Conservation (phyloP, 306 rosid genomes). For the Gastrolobium bilobum region DNA sequence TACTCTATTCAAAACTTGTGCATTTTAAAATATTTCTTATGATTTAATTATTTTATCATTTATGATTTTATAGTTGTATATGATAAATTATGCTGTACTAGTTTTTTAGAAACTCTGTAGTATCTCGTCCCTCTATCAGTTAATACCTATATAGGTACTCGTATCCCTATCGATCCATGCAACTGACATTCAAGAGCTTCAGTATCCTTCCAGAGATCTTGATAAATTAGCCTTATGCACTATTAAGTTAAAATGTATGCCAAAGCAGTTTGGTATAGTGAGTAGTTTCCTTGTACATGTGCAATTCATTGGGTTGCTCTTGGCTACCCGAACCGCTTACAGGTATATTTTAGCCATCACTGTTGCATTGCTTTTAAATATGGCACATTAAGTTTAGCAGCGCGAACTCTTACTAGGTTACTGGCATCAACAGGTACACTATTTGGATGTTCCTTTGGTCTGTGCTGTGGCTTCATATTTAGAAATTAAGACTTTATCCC, state of each 20-base stretch:
- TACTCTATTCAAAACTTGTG: not conserved
- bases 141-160: too few relatives aligned
- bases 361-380: conserved; percentile 6
- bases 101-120: too few relatives aligned
- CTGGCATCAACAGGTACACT: not conserved
- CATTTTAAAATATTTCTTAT: not conserved
- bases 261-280: not conserved
- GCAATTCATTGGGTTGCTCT: not conserved
- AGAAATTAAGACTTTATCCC: not conserved
- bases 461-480: not conserved
- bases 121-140: too few relatives aligned
- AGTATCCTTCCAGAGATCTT: not conserved
- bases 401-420: not conserved
- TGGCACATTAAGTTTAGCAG: not conserved
- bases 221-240: not conserved
- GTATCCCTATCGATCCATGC: too few relatives aligned
- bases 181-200: not conserved
- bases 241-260: not conserved
- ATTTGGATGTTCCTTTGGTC: not conserved
- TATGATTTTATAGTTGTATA: not conserved
- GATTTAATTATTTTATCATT: not conserved
- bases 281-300: not conserved
- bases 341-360: not conserved
- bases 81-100: too few relatives aligned
- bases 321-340: not conserved